phyloP scores from a whole-genome alignment of 1,139 yeast genomes.

The Diutina ranongensis region DNA sequence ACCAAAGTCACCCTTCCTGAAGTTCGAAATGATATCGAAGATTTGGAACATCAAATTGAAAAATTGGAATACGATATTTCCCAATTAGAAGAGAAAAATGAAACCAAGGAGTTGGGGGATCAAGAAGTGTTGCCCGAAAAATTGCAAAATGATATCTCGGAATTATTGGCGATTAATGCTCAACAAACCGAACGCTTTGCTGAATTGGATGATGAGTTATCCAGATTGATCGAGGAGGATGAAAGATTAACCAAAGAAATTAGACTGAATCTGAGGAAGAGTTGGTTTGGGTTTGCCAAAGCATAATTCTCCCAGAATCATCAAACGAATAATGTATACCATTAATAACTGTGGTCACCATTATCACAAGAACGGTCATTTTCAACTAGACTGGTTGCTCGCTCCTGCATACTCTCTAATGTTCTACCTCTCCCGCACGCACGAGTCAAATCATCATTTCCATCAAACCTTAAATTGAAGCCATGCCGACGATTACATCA shows the following conservation, averaged over 20 bases:
- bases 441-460: neutral
- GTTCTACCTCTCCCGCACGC: neutral
- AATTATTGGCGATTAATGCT: conserved; percentile 38
- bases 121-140: conserved; percentile 11
- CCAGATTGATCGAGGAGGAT: conserved; percentile 19
- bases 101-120: neutral
- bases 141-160: conserved; percentile 37
- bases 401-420: neutral
- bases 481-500: conserved; percentile 11
- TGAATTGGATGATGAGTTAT: conserved; percentile 37
- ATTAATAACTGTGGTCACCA: too few relatives aligned
- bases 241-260: conserved; percentile 19
- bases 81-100: conserved; percentile 35
- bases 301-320: neutral
- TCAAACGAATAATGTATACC: too few relatives aligned
- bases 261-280: conserved; percentile 15
- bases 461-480: neutral
- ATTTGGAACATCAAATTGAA: conserved; percentile 53
- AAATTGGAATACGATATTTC: conserved; percentile 42
- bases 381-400: too few relatives aligned
- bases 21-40: conserved; percentile 65
- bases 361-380: too few relatives aligned
- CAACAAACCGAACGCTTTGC: conserved; percentile 47
- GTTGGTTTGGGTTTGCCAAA: conserved; percentile 18
- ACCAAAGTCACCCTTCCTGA: conserved; percentile 32